phyloP scores from a whole-genome alignment of 2,329 filamentous ascomycete species.

The Exophiala sp. region DNA sequence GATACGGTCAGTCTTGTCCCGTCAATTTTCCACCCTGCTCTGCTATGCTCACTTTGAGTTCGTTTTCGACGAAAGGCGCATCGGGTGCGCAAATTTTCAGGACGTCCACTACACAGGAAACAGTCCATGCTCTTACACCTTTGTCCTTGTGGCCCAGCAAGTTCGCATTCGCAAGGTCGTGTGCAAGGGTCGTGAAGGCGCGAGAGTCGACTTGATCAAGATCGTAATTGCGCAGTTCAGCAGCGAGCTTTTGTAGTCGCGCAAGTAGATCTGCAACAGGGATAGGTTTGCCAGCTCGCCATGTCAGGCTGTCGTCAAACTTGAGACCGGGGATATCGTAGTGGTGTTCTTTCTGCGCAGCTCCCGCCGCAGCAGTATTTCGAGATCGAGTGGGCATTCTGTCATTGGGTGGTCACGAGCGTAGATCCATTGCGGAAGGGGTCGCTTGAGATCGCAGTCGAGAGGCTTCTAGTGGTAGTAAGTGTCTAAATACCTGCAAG shows the following conservation, averaged over 20 bases:
- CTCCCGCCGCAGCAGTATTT: constrained; percentile 16
- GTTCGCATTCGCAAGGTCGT: constrained; percentile 77
- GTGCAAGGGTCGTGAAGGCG: constrained; percentile 79
- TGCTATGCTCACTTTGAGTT: constrained; percentile 71
- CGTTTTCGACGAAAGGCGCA: constrained; percentile 84
- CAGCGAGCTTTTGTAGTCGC: constrained; percentile 74
- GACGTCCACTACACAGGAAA: constrained; percentile 88
- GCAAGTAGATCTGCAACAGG: constrained; percentile 75
- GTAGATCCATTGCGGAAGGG: constrained; percentile 1
- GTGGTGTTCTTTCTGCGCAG: constrained; percentile 13
- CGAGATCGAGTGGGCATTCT: constrained; percentile 24
- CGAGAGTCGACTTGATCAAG: constrained; percentile 80
- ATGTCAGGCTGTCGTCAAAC: constrained; percentile 84
- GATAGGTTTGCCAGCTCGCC: constrained; percentile 88
- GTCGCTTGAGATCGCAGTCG: not conserved
- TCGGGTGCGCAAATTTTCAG: constrained; percentile 89
- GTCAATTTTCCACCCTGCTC: not conserved
- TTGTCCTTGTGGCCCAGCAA: constrained; percentile 88
- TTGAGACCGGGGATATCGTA: constrained; percentile 48
- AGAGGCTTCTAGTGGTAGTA: not conserved
- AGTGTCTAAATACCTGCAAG: too few relatives aligned
- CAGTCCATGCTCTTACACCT: constrained; percentile 83
- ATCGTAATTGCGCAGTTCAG: constrained; percentile 80
- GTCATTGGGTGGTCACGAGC: constrained; percentile 8
- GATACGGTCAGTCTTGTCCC: constrained; percentile 6